Base-by-base conservation (phyloP, 2,329 filamentous ascomycete species). In the Ampelomyces quisqualis region DNA sequence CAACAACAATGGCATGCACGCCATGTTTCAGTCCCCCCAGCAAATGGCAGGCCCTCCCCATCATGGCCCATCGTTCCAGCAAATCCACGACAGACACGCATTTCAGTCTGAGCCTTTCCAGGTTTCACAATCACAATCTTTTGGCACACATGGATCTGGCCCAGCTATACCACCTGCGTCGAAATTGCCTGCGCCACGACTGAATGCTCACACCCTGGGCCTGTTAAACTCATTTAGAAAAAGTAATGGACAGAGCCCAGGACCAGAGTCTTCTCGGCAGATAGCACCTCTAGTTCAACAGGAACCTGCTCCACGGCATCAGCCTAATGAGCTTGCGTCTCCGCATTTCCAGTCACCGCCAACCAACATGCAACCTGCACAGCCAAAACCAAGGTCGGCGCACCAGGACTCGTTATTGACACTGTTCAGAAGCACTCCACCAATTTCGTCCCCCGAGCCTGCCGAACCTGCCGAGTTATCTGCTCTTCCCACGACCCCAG, bases 161-260 rank as follows among this genome's bases (percentile, higher is more conserved):
- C 70, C 73, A 27, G 63, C 67, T 23, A 72, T 77, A 20, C 81
- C 80, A 2, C 73, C 77, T 22, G 77, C 80, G 4, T 63, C 80
- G 52, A 77, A 78, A 36, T 58, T 84, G 17, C 80, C 81, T 11
- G 71, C 76, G 26, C 79, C 79, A 5, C 78, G 76, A 47, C 72
- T 84, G 21, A 82, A 71, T 23, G 73, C 73, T 9, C 80, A 84
- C 58, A 73, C 78, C 1, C 69, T 78, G 43, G 73, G 73, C n/a
- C 61, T 84, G 22, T 65, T 85, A 34, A 79, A 77, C 51, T 73
- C 77, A 1, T 82, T 85, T 68, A 82, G 76, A 45, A 57, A 58
- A 10, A 55, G 54, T 9, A 57, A 61, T 20, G 43, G 38, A 43
- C 52, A 27, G 32, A 47, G 38, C 15, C 40, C 47, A 19, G 41